phyloP scores from a whole-genome alignment of 2,329 filamentous ascomycete species.

The Fusarium paranaense region DNA sequence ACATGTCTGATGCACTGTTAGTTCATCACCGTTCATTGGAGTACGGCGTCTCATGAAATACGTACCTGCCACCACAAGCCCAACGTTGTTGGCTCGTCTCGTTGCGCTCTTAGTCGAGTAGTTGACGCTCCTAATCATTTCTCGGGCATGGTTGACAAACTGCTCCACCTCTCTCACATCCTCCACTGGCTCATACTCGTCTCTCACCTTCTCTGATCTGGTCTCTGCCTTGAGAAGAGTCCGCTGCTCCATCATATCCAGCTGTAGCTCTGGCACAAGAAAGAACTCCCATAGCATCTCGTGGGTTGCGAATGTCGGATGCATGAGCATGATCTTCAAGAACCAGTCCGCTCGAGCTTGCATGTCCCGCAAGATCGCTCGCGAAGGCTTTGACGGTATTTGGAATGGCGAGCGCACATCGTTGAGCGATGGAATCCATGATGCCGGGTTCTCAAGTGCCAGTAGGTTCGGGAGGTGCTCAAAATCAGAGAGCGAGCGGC shows the following conservation, averaged over 20 bases:
- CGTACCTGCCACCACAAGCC: conserved; percentile 71
- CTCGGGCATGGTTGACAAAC: conserved; percentile 90
- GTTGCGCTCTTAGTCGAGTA: conserved; percentile 85
- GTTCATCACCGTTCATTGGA: conserved; percentile 32
- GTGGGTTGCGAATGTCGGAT: conserved; percentile 94
- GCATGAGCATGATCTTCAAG: conserved; percentile 84
- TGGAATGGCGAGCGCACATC: conserved; percentile 90
- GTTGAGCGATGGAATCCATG: conserved; percentile 86
- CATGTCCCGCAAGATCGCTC: conserved; percentile 86
- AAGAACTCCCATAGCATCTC: conserved; percentile 99
- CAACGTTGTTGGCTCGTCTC: conserved; percentile 80
- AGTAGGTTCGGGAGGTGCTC: conserved; percentile 89
- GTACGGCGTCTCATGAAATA: conserved; percentile 4
- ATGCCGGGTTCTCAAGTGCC: conserved; percentile 90
- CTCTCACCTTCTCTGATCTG: conserved; percentile 83
- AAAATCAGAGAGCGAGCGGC: conserved; percentile 88
- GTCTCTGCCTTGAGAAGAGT: conserved; percentile 88
- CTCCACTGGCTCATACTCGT: conserved; percentile 87
- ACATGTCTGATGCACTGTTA: conserved; percentile 67
- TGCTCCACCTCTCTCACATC: conserved; percentile 91
- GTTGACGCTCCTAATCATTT: conserved; percentile 88
- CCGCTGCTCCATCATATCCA: conserved; percentile 89
- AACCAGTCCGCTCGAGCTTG: conserved; percentile 90
- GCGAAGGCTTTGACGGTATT: conserved; percentile 90
- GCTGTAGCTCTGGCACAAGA: conserved; percentile 91